These are phyloP conservation scores for Aaosphaeria arxii DNA, from an alignment of 2,329 filamentous ascomycete genomes.

Conservation along the genomic window DNA sequence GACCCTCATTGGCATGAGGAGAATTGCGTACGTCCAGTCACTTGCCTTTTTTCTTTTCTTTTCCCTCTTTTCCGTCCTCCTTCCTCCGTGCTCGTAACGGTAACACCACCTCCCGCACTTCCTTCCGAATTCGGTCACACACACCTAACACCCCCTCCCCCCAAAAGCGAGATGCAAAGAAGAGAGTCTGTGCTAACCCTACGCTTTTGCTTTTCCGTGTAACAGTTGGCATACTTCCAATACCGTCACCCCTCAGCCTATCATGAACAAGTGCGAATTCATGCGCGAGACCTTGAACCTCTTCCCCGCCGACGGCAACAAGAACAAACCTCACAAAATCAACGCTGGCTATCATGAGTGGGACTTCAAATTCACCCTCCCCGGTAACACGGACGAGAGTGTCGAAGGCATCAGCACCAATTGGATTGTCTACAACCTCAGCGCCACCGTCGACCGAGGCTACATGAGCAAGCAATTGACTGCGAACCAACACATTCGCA, in stretches of 20 bases:
- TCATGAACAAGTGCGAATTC: conserved; percentile 47
- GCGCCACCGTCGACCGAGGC: conserved; percentile 81
- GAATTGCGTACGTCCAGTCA: conserved; percentile 39
- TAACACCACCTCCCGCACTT: background rate
- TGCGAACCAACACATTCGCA: conserved; percentile 63
- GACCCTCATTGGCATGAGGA: conserved; percentile 46
- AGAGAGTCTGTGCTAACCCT: too few relatives aligned
- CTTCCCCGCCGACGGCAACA: conserved; percentile 41
- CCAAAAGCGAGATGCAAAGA: too few relatives aligned
- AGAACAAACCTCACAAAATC: conserved; percentile 45
- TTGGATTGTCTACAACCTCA: conserved; percentile 85
- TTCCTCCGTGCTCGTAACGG: too few relatives aligned
- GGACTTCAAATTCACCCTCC: conserved; percentile 49
- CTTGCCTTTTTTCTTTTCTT: background rate
- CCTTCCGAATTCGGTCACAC: background rate
- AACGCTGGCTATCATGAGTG: conserved; percentile 49
- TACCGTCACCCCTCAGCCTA: conserved; percentile 40
- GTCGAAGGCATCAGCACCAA: conserved; percentile 85
- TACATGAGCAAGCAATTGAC: conserved; percentile 87
- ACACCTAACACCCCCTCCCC: too few relatives aligned
- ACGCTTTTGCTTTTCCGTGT: background rate
- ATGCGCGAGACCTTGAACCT: conserved; percentile 44
- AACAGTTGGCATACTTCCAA: conserved; percentile 36
- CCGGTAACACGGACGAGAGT: conserved; percentile 66
- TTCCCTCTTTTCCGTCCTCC: too few relatives aligned